Percentiles rank a stretch among this genome's conserved stretches.
phyloP scores from a whole-genome alignment of 495 filamentous ascomycete genomes.

The Podospora appendiculata region DNA sequence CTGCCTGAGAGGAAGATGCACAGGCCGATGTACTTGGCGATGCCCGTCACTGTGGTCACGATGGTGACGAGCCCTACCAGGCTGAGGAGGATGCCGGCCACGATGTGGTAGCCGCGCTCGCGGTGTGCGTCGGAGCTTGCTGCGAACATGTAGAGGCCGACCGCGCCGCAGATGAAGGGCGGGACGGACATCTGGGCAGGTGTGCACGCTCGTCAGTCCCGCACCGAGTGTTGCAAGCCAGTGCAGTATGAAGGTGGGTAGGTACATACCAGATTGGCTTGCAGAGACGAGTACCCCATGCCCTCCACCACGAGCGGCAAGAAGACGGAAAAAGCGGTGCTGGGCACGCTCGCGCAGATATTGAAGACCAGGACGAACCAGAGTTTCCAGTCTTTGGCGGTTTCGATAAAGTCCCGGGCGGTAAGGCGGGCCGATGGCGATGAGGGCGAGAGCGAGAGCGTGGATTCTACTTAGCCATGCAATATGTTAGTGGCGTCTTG shows the following conservation, averaged over 20 bases:
- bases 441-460: no score
- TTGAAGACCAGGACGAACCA: slow-evolving; percentile 45
- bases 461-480: no score
- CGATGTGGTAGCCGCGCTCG: slow-evolving; percentile 42
- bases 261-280: slow-evolving; percentile 36
- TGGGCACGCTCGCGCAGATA: slow-evolving; percentile 46
- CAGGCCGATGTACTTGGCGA: slow-evolving; percentile 39
- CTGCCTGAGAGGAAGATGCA: slow-evolving; percentile 47
- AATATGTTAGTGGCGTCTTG: no score
- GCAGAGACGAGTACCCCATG: slow-evolving; percentile 32
- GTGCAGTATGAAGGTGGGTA: not conserved
- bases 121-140: slow-evolving; percentile 17
- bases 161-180: slow-evolving; percentile 44
- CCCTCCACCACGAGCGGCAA: slow-evolving; percentile 43
- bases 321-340: slow-evolving; percentile 48
- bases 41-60: slow-evolving; percentile 26
- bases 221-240: not conserved
- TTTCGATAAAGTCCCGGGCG: slow-evolving; percentile 39
- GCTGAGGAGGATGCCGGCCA: slow-evolving; percentile 37
- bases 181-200: slow-evolving; percentile 38
- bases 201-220: not conserved
- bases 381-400: slow-evolving; percentile 43
- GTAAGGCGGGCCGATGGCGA: slow-evolving; percentile 16
- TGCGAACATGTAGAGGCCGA: slow-evolving; percentile 31
- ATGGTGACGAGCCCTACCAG: slow-evolving; percentile 37